A percentile compares a stretch with the other conserved stretches of the same genome.
These are phyloP conservation scores for Yamadazyma membranifaciens DNA, from an alignment of 1,139 yeast species.

Conservation along the genomic window DNA sequence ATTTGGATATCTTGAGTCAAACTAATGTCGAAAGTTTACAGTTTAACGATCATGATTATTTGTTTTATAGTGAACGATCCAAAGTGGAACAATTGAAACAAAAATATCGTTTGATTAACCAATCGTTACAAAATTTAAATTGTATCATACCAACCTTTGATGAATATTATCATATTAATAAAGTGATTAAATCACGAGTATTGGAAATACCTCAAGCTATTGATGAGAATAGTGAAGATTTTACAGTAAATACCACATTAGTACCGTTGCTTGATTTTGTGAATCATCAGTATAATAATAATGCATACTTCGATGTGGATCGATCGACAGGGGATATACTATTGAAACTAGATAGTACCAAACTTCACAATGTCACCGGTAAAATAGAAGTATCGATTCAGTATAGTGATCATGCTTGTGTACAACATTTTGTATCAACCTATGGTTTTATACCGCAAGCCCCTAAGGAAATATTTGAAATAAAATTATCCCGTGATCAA, in stretches of 20 bases:
- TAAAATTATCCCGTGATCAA: constrained; percentile 9
- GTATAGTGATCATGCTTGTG: constrained; percentile 12
- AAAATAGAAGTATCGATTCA: constrained; percentile 18
- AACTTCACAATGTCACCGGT: constrained; percentile 2
- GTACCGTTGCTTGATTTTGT: constrained; percentile 70
- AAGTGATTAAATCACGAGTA: constrained; percentile 56
- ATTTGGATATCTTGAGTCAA: constrained; percentile 26
- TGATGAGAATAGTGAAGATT: constrained; percentile 28
- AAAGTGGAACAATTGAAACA: constrained; percentile 12
- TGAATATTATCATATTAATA: constrained; percentile 39
- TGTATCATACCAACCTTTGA: constrained; percentile 20
- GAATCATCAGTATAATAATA: constrained; percentile 49
- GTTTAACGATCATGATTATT: constrained; percentile 10
- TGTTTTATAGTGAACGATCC: constrained; percentile 17
- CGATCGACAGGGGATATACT: constrained; percentile 44
- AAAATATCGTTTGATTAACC: constrained; percentile 15
- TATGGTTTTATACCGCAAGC: constrained; percentile 60
- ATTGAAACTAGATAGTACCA: constrained; percentile 15
- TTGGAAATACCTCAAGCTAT: constrained; percentile 57
- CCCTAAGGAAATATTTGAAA: constrained; percentile 11
- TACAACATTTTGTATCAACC: constrained; percentile 39
- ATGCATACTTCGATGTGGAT: constrained; percentile 65
- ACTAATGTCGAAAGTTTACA: constrained; percentile 17
- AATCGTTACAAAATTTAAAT: constrained; percentile 3
- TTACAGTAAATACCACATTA: constrained; percentile 50